These are phyloP conservation scores for Thuidium tamariscinum DNA, from an alignment of 225 moss, liverwort and hornwort genomes.

Conservation along the genomic window DNA sequence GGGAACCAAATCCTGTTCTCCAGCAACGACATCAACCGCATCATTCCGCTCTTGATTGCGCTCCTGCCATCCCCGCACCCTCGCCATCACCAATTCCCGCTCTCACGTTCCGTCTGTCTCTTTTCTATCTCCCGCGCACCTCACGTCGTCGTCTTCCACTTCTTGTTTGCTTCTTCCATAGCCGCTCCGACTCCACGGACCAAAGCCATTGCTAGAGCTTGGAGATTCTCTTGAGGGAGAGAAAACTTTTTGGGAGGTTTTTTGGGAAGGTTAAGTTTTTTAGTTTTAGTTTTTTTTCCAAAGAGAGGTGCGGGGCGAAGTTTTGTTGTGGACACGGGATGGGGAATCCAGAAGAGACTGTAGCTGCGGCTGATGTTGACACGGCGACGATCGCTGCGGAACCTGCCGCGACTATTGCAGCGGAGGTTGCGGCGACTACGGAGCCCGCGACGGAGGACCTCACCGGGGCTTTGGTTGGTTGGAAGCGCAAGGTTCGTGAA, in stretches of 20 bases:
- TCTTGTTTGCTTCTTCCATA: background rate
- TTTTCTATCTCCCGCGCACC: background rate
- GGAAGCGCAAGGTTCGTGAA: constrained; percentile 31
- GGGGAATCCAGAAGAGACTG: constrained; percentile 26
- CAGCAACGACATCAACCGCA: background rate
- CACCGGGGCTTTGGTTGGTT: constrained; percentile 9
- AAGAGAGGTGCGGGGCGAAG: background rate
- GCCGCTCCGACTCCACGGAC: background rate
- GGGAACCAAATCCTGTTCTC: background rate
- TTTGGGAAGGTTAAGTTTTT: background rate
- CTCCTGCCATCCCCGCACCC: background rate
- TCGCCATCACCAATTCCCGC: background rate
- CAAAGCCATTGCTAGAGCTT: background rate
- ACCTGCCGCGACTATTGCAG: background rate
- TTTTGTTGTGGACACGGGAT: background rate
- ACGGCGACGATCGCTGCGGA: background rate
- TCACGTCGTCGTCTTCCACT: background rate
- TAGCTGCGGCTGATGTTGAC: background rate
- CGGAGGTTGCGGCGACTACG: background rate
- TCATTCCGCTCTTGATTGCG: background rate
- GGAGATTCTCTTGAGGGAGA: background rate
- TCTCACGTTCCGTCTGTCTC: background rate
- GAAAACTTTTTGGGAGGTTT: background rate
- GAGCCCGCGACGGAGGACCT: constrained; percentile 20
- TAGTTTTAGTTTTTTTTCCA: too few relatives aligned